Percentiles rank a stretch among this genome's conserved stretches.
Evolutionary conservation across 1,139 yeast species (phyloP).

Genomic region (Blastobotrys persicus): DNA sequence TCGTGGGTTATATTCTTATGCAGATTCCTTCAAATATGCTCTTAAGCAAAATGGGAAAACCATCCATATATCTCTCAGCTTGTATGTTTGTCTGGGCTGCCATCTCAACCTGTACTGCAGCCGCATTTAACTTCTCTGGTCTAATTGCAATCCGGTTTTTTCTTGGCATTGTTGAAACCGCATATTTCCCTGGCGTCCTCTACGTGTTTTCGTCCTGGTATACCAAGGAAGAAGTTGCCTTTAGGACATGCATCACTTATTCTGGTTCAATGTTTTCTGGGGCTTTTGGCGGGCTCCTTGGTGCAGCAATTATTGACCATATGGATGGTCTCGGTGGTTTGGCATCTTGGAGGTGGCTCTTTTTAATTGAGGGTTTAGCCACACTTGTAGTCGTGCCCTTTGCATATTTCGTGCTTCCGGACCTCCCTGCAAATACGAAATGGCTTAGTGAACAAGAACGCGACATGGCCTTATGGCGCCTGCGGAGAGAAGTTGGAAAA

Average conservation of each 20-base stretch:
- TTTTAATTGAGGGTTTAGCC: constrained; percentile 37
- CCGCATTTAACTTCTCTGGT: constrained; percentile 36
- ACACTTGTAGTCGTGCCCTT: constrained; percentile 43
- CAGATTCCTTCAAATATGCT: constrained; percentile 57
- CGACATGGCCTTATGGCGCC: constrained; percentile 15
- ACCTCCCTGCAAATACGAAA: constrained; percentile 51
- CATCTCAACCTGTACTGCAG: constrained; percentile 59
- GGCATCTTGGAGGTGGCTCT: constrained; percentile 41
- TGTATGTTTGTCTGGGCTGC: constrained; percentile 56
- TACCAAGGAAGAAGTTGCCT: constrained; percentile 35
- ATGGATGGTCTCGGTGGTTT: constrained; percentile 35
- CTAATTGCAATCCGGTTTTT: constrained; percentile 28
- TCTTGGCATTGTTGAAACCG: constrained; percentile 35
- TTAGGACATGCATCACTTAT: constrained; percentile 57
- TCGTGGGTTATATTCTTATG: constrained; percentile 59
- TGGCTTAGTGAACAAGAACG: constrained; percentile 41
- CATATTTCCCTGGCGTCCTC: constrained; percentile 33
- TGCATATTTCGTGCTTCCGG: constrained; percentile 49
- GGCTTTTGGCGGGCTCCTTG: constrained; percentile 35
- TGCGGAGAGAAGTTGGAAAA: constrained; percentile 32
- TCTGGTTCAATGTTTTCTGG: constrained; percentile 40
- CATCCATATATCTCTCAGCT: constrained; percentile 48
- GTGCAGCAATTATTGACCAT: constrained; percentile 37
- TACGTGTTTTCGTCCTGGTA: constrained; percentile 35
- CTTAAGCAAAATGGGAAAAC: constrained; percentile 47